phyloP scores from a whole-genome alignment of 2,329 filamentous ascomycete genomes.

The Mariannaea sp. region DNA sequence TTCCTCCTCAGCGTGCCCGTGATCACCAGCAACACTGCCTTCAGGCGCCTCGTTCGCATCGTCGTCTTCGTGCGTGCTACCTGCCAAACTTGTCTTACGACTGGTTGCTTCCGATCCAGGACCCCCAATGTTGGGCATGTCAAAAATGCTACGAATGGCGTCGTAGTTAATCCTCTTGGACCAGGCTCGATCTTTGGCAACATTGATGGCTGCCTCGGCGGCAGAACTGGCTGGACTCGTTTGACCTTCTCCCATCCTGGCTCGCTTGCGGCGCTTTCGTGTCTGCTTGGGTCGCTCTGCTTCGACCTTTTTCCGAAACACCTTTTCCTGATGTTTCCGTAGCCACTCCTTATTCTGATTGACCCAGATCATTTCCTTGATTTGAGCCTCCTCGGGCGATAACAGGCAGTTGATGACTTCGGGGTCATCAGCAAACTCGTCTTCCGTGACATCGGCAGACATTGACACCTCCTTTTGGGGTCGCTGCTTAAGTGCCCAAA shows the following conservation, averaged over 20 bases:
- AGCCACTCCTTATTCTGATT: constrained; percentile 95
- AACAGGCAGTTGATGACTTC: constrained; percentile 85
- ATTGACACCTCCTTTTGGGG: constrained; percentile 57
- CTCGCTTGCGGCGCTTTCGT: constrained; percentile 59
- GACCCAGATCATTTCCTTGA: constrained; percentile 93
- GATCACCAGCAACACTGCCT: constrained; percentile 45
- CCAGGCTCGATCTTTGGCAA: constrained; percentile 69
- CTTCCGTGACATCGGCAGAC: constrained; percentile 70
- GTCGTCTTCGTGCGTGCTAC: constrained; percentile 44
- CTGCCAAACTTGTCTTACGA: constrained; percentile 47
- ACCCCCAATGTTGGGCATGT: constrained; percentile 49
- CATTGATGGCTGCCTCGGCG: constrained; percentile 70
- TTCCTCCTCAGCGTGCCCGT: constrained; percentile 39
- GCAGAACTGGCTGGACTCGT: constrained; percentile 69
- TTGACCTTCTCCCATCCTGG: constrained; percentile 67
- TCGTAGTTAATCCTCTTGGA: constrained; percentile 79
- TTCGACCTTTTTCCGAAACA: constrained; percentile 72
- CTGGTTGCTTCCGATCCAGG: constrained; percentile 58
- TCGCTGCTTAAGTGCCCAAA: constrained; percentile 55
- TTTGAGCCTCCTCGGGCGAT: constrained; percentile 70
- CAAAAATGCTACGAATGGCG: constrained; percentile 63
- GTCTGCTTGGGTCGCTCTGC: constrained; percentile 61
- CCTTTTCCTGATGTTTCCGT: constrained; percentile 81
- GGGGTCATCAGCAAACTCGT: constrained; percentile 87
- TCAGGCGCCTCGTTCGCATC: constrained; percentile 43